These are phyloP conservation scores for Bipolaris victoriae DNA, from an alignment of 2,329 filamentous ascomycete species.

Conservation along the genomic window DNA sequence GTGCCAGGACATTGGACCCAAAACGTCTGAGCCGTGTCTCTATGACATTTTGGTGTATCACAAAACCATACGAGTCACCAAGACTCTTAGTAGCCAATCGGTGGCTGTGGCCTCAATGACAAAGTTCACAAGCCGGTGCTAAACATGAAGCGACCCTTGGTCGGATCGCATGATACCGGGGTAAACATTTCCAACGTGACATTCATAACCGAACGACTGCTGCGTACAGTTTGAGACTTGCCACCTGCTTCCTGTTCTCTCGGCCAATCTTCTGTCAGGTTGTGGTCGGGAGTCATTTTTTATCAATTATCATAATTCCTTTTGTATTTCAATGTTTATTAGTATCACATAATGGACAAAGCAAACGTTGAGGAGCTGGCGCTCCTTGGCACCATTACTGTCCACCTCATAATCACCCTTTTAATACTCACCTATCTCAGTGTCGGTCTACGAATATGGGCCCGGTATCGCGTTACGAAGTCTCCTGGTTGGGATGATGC, in stretches of 20 bases:
- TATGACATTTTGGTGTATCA: slow-evolving; percentile 20
- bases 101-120: slow-evolving; percentile 5
- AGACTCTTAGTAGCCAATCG: slow-evolving; percentile 17
- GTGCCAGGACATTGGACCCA: slow-evolving; percentile 21
- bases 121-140: slow-evolving; percentile 23
- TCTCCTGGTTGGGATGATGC: slow-evolving; percentile 45
- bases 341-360: slow-evolving; percentile 9
- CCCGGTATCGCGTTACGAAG: slow-evolving; percentile 41
- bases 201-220: slow-evolving; percentile 25
- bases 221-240: slow-evolving; percentile 1
- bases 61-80: slow-evolving; percentile 15
- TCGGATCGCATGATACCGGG: slow-evolving; percentile 21
- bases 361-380: slow-evolving; percentile 25
- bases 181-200: not conserved
- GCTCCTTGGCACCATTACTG: slow-evolving; percentile 27
- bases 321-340: slow-evolving; percentile 5
- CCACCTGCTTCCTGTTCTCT: slow-evolving; percentile 3
- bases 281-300: slow-evolving; percentile 12
- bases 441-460: slow-evolving; percentile 43
- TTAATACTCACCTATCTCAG: slow-evolving; percentile 37
- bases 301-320: not conserved
- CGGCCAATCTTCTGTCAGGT: slow-evolving; percentile 8
- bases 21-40: slow-evolving; percentile 28
- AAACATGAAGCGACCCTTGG: slow-evolving; percentile 14
- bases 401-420: slow-evolving; percentile 33